These are phyloP conservation scores for Aspergillus chevalieri DNA, from an alignment of 2,329 filamentous ascomycete genomes.

Conservation along the genomic window DNA sequence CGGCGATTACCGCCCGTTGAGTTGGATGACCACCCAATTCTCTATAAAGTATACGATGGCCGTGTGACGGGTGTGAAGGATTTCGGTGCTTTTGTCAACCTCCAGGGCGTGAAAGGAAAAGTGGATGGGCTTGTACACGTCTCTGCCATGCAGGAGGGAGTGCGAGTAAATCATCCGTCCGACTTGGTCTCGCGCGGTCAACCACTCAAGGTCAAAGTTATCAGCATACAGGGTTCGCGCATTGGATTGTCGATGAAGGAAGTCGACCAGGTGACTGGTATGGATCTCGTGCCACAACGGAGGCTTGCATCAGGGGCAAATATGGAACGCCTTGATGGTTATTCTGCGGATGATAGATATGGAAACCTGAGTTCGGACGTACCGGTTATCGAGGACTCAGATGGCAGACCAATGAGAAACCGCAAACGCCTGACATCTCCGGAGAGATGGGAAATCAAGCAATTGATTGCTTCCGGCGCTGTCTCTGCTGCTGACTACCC, in stretches of 20 bases:
- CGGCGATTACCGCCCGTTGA: slow-evolving; percentile 63
- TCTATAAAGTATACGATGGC: slow-evolving; percentile 86
- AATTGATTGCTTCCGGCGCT: slow-evolving; percentile 91
- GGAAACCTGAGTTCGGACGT: slow-evolving; percentile 48
- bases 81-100: slow-evolving; percentile 90
- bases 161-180: slow-evolving; percentile 83
- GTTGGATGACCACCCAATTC: slow-evolving; percentile 71
- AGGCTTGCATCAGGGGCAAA: slow-evolving; percentile 86
- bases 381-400: slow-evolving; percentile 58
- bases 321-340: slow-evolving; percentile 68
- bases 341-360: slow-evolving; percentile 49
- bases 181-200: slow-evolving; percentile 78
- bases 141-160: slow-evolving; percentile 77
- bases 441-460: slow-evolving; percentile 94
- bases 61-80: slow-evolving; percentile 89
- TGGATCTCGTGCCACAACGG: slow-evolving; percentile 71
- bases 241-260: slow-evolving; percentile 96
- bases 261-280: slow-evolving; percentile 82
- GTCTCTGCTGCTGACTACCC: slow-evolving; percentile 90
- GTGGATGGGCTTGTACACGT: slow-evolving; percentile 92
- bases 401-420: slow-evolving; percentile 52
- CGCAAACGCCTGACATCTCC: slow-evolving; percentile 95
- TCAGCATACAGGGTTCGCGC: slow-evolving; percentile 72
- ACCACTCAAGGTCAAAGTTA: slow-evolving; percentile 84
- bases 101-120: slow-evolving; percentile 80